Evolutionary conservation across 1,284 basidiomycete species (phyloP), one percentile per base, ranked within the genome.

Genomic region (Apiotrichum montevideense): DNA sequence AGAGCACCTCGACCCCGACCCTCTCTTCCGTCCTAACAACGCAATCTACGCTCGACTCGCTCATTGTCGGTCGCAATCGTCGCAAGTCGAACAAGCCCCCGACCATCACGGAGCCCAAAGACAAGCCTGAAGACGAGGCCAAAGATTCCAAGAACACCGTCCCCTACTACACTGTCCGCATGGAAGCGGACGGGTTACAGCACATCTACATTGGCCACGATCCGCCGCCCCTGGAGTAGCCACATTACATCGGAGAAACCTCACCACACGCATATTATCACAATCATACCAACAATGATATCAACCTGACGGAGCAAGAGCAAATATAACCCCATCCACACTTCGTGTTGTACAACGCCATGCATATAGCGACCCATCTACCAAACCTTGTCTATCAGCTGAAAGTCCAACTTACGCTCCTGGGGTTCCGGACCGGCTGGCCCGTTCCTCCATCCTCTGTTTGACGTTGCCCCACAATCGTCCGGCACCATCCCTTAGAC

Each of bases 361-460:
- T 34, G 32, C 40, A 41, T 51, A 33, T 34, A 3, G 10, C 40
- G 37, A 40, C 47, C 9, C 37, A 39, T 39, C 37, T 13, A 39
- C 8, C 32, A 15, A 11, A 13, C 9, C 4, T 14, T 21, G 15
- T 15, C 40, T 52, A 33, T 21, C 21, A 21, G 21, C 21, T 21
- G 21, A 21, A 21, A 21, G 21, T 21, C 21, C 21, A 48, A 44
- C 8, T 44, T 35, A 21, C 32, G 21, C 45, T 13, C 56, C 65
- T 3, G 75, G 76, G 35, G 76, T 75, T 6, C 64, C 67, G 2
- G 65, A 64, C 34, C 76, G 57, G 62, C 91, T 90, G 39, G 93
- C 91, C 1, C 90, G 88, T 70, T 92, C 88, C 77, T 93, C 91
- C 47, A 94, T 90, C 1, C 87, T 87, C 69, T 90, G 88, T 77